phyloP scores from a whole-genome alignment of 768 basidiomycete species.

The Rhodotorula toruloides region DNA sequence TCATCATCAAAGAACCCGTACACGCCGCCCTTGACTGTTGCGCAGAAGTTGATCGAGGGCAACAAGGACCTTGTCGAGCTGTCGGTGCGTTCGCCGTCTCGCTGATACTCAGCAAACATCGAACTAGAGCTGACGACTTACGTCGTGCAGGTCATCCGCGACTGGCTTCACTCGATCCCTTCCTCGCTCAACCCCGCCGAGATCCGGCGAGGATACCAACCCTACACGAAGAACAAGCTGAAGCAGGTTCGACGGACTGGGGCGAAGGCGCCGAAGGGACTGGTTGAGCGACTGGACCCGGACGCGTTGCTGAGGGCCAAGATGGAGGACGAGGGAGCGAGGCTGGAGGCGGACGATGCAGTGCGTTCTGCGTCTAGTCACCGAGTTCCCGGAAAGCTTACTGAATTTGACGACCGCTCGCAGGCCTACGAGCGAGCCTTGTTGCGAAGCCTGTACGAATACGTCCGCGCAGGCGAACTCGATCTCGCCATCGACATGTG shows the following conservation, averaged over 20 bases:
- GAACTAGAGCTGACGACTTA: neutral
- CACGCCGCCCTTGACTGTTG: constrained; percentile 69
- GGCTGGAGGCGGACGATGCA: constrained; percentile 69
- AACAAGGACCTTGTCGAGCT: constrained; percentile 69
- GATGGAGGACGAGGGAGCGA: constrained; percentile 40
- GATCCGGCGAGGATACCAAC: constrained; percentile 69
- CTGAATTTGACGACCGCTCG: too few relatives aligned
- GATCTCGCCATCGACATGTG: constrained; percentile 80
- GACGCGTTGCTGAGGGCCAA: constrained; percentile 66
- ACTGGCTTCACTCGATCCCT: constrained; percentile 66
- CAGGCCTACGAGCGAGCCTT: constrained; percentile 77
- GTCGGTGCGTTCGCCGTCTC: constrained; percentile 50
- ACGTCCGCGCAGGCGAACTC: constrained; percentile 75
- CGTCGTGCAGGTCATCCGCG: constrained; percentile 54
- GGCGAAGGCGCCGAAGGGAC: constrained; percentile 47
- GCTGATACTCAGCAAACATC: too few relatives aligned
- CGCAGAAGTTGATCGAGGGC: constrained; percentile 64
- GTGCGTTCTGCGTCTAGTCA: constrained; percentile 51
- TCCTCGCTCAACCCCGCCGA: constrained; percentile 62
- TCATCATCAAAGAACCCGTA: constrained; percentile 60
- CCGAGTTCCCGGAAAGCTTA: too few relatives aligned
- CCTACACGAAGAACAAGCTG: constrained; percentile 65
- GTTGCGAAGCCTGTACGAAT: constrained; percentile 69
- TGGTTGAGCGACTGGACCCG: constrained; percentile 71
- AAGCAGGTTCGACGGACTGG: constrained; percentile 62